phyloP scores from a whole-genome alignment of 2,329 filamentous ascomycete genomes.

The Bipolaris victoriae region DNA sequence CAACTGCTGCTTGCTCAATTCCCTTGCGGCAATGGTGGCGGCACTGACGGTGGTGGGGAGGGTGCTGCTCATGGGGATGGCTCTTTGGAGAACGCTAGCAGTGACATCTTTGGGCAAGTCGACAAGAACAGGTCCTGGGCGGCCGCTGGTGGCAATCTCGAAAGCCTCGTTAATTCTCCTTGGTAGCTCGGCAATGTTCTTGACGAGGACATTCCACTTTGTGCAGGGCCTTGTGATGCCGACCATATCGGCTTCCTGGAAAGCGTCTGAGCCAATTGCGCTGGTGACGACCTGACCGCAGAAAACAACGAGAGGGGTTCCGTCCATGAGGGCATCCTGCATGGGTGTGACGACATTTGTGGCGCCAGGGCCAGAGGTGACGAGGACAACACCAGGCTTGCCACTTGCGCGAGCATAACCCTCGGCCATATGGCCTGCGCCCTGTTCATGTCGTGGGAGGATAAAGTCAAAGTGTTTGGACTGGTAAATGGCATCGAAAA shows the following conservation, averaged over 20 bases:
- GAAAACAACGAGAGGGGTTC: conserved; percentile 95
- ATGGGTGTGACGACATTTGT: conserved; percentile 97
- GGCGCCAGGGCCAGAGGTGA: conserved; percentile 94
- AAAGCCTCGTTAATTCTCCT: conserved; percentile 96
- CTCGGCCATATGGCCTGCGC: conserved; percentile 97
- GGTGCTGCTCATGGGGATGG: conserved; percentile 78
- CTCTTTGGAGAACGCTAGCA: conserved; percentile 77
- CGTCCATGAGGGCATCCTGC: conserved; percentile 94
- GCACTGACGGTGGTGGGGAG: conserved; percentile 84
- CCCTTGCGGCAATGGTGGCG: conserved; percentile 79
- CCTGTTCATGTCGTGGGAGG: conserved; percentile 94
- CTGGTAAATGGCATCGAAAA: conserved; percentile 99
- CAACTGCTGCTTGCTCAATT: conserved; percentile 74
- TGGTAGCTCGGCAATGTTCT: conserved; percentile 90
- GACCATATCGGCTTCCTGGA: conserved; percentile 94
- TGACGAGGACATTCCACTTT: conserved; percentile 99
- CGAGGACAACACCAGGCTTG: conserved; percentile 92
- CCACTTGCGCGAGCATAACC: conserved; percentile 94
- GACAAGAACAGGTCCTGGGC: conserved; percentile 92
- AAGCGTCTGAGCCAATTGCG: conserved; percentile 92
- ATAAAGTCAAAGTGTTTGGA: conserved; percentile 96
- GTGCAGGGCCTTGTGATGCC: conserved; percentile 95
- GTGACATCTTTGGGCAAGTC: conserved; percentile 97
- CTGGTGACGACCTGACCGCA: conserved; percentile 88
- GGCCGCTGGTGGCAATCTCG: conserved; percentile 92